Base-by-base conservation (phyloP, 2,329 filamentous ascomycete genomes). In the Neoarthrinium moseri region DNA sequence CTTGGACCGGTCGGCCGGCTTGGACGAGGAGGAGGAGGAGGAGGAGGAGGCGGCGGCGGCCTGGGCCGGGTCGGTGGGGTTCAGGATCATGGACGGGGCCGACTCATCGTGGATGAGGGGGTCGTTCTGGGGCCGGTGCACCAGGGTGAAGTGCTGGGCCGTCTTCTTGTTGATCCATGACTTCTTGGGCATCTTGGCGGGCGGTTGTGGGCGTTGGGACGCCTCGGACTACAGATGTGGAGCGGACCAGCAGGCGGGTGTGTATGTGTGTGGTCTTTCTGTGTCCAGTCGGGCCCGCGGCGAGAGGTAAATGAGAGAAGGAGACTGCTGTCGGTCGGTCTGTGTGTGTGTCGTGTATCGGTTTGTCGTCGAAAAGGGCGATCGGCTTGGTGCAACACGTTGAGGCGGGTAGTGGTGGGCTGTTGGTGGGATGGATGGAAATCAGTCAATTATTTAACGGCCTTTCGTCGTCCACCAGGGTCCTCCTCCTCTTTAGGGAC, bases 91-190 rank as follows among this genome's bases (percentile, higher is more conserved):
- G 56, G 90, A 86, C 39, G 92, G 88, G 45, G 90, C 91, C 60
- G 85, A 80, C 59, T 86, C 80, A 74, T 99, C 91, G 78, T 99
- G 87, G 65, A 99, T 96, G 59, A 92, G 83, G 37, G 95, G 94
- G 68, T 99, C 94, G 82, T 96, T 90, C 71, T 99, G 95, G 26
- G 92, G 89, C 62, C 94, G 89, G 72, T 96, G 89, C 59, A 97
- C 90, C 65, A 99, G 87, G 57, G 87, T 87, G 71, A 95, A 97
- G 71, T 91, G 94, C 66, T 89, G 87, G 58, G 94, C 91, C 50
- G 81, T 87, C 71, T 96, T 95, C 75, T 96, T 96, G 75, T 96
- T 70, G 10, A 44, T 44, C 41, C 41, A 44, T 24, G 30, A 36
- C 32, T 44, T 44, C 30, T 44, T 44, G 10, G 41, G 41, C 41